These are phyloP conservation scores for Lipomyces lipofer DNA, from an alignment of 805 yeast species.

Conservation along the genomic window DNA sequence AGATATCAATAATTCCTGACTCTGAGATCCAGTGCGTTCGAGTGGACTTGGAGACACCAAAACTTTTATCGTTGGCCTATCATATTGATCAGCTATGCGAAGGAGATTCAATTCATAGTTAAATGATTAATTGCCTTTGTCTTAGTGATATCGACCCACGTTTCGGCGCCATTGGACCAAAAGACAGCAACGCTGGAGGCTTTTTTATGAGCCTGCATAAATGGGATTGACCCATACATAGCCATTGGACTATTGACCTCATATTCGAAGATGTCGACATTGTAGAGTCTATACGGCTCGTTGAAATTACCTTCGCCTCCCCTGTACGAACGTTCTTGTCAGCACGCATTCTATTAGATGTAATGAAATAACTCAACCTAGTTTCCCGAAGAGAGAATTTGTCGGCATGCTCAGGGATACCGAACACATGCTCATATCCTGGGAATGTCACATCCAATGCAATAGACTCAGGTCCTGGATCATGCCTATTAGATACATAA, in stretches of 20 bases:
- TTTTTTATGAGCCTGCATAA: conserved; percentile 68
- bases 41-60: conserved; percentile 36
- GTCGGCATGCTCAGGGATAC: conserved; percentile 98
- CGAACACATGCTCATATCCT: conserved; percentile 68
- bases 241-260: conserved; percentile 79
- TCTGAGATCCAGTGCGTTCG: conserved; percentile 93
- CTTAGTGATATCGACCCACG: conserved; percentile 71
- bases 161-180: conserved; percentile 93
- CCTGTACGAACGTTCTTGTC: conserved; percentile 7
- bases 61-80: conserved; percentile 24
- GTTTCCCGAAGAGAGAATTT: conserved; percentile 74
- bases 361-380: conserved; percentile 33
- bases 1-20: conserved; percentile 76
- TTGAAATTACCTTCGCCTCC: conserved; percentile 38
- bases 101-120: not conserved
- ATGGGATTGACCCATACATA: conserved; percentile 95
- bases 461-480: conserved; percentile 77
- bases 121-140: not conserved
- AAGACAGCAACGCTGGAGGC: conserved; percentile 70
- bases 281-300: conserved; percentile 84
- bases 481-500: not conserved
- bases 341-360: not conserved
- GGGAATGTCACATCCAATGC: conserved; percentile 72
- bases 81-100: too few relatives aligned
- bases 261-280: conserved; percentile 95